These are phyloP conservation scores for Stephanodiscus triporus DNA, from an alignment of 108 stramenopile genomes.

Conservation along the genomic window DNA sequence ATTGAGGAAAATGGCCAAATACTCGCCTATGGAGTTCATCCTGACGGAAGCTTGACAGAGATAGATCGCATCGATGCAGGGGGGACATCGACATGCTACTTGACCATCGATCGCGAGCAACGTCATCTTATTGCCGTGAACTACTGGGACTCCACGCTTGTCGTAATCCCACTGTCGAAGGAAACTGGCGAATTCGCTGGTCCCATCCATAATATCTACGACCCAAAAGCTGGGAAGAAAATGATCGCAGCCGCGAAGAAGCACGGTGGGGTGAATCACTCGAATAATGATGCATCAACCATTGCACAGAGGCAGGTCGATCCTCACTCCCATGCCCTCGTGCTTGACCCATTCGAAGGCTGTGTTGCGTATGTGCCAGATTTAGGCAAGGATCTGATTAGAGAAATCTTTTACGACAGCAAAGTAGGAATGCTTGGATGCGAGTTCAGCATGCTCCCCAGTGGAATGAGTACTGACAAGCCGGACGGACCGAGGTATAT, in stretches of 20 bases:
- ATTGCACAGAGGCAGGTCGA: conserved; percentile 89
- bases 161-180: conserved; percentile 75
- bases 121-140: conserved; percentile 89
- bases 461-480: conserved; percentile 80
- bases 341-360: conserved; percentile 93
- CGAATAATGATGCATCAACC: conserved; percentile 81
- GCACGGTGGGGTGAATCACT: conserved; percentile 85
- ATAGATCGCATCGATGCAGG: conserved; percentile 77
- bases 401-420: conserved; percentile 80
- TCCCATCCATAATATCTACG: conserved; percentile 46
- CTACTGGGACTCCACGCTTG: conserved; percentile 94
- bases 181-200: conserved; percentile 74
- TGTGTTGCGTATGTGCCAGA: conserved; percentile 85
- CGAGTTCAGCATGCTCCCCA: conserved; percentile 76
- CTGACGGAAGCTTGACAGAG: conserved; percentile 68
- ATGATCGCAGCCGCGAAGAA: conserved; percentile 71
- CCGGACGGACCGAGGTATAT: conserved; percentile 92
- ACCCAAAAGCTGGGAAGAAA: conserved; percentile 56
- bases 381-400: conserved; percentile 88
- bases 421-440: conserved; percentile 59
- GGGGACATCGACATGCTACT: conserved; percentile 93
- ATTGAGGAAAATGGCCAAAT: conserved; percentile 89
- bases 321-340: conserved; percentile 95
- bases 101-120: conserved; percentile 85
- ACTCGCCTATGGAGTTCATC: conserved; percentile 71